These are phyloP conservation scores for Pseudonitzschia multistriata DNA, from an alignment of 108 stramenopile genomes.

Conservation along the genomic window DNA sequence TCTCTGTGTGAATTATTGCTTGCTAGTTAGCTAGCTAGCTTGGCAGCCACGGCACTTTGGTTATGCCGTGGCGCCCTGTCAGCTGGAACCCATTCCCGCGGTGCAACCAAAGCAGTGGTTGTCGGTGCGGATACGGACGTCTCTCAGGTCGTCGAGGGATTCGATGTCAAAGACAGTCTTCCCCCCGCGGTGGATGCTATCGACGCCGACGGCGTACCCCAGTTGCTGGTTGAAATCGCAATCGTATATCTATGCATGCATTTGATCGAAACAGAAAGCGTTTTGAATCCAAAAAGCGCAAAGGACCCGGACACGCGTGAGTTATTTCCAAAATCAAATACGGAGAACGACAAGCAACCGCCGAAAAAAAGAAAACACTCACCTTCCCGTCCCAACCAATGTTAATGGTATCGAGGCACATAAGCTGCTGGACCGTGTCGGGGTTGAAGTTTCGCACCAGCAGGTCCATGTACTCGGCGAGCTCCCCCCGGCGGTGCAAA, in stretches of 20 bases:
- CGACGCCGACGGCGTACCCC: slow-evolving; percentile 76
- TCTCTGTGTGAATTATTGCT: too few species aligned
- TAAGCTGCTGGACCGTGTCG: slow-evolving; percentile 72
- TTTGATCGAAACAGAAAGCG: neutral
- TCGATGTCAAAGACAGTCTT: slow-evolving; percentile 89
- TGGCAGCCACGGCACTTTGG: neutral
- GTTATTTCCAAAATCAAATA: neutral
- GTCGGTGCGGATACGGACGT: slow-evolving; percentile 76
- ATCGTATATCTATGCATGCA: slow-evolving; percentile 62
- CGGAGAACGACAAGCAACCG: neutral
- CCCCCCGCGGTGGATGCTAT: slow-evolving; percentile 35
- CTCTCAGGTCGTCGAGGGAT: slow-evolving; percentile 69
- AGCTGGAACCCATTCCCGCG: slow-evolving; percentile 88
- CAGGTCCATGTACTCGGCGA: slow-evolving; percentile 95
- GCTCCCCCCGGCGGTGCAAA: slow-evolving; percentile 81
- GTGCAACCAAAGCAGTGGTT: slow-evolving; percentile 99
- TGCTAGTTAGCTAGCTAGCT: neutral
- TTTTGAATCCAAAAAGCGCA: neutral
- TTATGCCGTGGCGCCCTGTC: slow-evolving; percentile 81
- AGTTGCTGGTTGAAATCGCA: slow-evolving; percentile 99
- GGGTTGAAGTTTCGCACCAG: slow-evolving; percentile 93
- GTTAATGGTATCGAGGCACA: slow-evolving; percentile 85
- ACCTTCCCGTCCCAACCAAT: slow-evolving; percentile 81
- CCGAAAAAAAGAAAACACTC: too few species aligned
- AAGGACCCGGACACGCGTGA: neutral